phyloP scores from a whole-genome alignment of 23 red algal genomes.

The Pyropia haitanensis region DNA sequence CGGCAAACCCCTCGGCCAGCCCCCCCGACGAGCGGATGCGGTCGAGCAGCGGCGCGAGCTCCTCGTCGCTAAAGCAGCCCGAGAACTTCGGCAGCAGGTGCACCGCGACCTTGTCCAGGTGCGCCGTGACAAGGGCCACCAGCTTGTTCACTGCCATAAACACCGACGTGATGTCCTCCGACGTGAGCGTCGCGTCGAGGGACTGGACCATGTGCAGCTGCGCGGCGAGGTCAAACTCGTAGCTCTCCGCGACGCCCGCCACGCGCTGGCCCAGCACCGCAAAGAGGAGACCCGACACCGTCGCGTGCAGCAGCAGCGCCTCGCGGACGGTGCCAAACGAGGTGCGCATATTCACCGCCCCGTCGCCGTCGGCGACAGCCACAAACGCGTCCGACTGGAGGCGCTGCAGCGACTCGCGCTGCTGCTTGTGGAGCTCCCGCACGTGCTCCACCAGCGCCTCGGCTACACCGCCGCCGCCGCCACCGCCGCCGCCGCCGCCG shows the following conservation, averaged over 20 bases:
- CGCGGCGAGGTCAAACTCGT: neutral
- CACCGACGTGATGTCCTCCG: slow-evolving; percentile 1
- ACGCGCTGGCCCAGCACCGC: slow-evolving; percentile 2
- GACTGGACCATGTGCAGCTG: neutral
- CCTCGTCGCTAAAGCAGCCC: slow-evolving; percentile 12
- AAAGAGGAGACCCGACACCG: slow-evolving; percentile 8
- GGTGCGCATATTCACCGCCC: neutral
- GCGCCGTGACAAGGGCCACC: slow-evolving; percentile 1
- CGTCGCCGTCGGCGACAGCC: neutral
- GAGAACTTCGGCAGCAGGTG: slow-evolving; percentile 24
- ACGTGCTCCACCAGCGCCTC: slow-evolving; percentile 1
- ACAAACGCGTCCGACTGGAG: neutral
- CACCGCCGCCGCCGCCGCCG: neutral
- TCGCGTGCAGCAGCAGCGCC: slow-evolving; percentile 1
- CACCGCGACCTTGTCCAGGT: slow-evolving; percentile 24
- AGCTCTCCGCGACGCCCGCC: slow-evolving; percentile 20
- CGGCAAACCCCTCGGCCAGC: too few species aligned
- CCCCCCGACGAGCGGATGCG: too few species aligned
- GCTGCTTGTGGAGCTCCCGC: neutral
- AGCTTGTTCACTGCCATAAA: slow-evolving; percentile 11
- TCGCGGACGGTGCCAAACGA: neutral
- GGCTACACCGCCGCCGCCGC: neutral
- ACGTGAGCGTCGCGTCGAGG: neutral
- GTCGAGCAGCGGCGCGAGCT: neutral
- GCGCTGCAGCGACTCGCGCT: neutral